These are phyloP conservation scores for Alternaria angustiovoidea DNA, from an alignment of 2,329 filamentous ascomycete species.

Conservation along the genomic window DNA sequence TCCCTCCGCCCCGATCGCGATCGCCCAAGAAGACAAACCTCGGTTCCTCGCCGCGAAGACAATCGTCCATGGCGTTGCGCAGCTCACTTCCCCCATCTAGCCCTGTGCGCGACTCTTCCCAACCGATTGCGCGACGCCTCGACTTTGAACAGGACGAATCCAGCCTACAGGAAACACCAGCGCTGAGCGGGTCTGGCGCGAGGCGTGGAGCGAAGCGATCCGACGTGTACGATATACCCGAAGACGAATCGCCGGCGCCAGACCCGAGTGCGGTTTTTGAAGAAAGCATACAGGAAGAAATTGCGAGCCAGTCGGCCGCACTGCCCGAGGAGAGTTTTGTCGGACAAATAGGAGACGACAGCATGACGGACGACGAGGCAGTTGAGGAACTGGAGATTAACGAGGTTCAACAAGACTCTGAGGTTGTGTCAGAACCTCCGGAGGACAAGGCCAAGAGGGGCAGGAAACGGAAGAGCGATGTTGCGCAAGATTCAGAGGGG, in stretches of 20 bases:
- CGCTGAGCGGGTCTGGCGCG: constrained; percentile 45
- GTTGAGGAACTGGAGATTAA: constrained; percentile 32
- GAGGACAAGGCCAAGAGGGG: constrained; percentile 37
- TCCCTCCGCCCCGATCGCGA: constrained; percentile 61
- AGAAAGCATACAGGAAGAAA: constrained; percentile 46
- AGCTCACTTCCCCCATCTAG: constrained; percentile 53
- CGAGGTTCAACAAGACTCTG: constrained; percentile 39
- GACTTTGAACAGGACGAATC: constrained; percentile 61
- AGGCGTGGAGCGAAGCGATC: constrained; percentile 38
- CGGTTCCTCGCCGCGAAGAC: constrained; percentile 66
- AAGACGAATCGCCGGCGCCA: constrained; percentile 40
- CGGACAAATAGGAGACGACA: constrained; percentile 41
- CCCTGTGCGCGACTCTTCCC: constrained; percentile 41
- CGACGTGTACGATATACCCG: constrained; percentile 44
- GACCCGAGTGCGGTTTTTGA: constrained; percentile 38
- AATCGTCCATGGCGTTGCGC: constrained; percentile 65
- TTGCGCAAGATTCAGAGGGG: constrained; percentile 24
- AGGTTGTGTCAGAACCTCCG: constrained; percentile 34
- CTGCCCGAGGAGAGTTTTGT: constrained; percentile 41
- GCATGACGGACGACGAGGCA: constrained; percentile 27
- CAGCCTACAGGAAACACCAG: constrained; percentile 41
- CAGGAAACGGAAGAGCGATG: constrained; percentile 43
- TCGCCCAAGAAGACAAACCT: constrained; percentile 72
- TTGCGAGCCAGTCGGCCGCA: constrained; percentile 34
- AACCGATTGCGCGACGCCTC: constrained; percentile 62